Base-by-base conservation (phyloP, 2,329 filamentous ascomycete species). In the Aspergillus sp. region DNA sequence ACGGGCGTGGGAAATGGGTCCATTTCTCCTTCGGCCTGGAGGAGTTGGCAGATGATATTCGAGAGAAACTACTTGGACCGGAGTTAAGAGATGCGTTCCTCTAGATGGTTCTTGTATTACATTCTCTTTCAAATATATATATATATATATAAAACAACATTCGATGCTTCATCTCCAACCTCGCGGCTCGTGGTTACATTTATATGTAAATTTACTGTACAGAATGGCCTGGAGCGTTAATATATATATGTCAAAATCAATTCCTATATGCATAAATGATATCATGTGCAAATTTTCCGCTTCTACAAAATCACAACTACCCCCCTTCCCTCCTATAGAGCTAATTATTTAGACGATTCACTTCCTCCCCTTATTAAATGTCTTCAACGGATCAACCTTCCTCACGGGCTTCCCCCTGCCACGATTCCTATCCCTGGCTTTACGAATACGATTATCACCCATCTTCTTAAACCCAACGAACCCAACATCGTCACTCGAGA, bases 301-400 rank as follows among this genome's bases (percentile, higher is more conserved):
- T 33, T 47, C 35, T 39, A 43, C 17, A 40, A 52, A 52, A 15
- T 11, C 19, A n/a, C 15, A 17, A 31, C 27, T 31, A 4, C 27
- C 12, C 24, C n/a, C 14, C 17, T 5, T n/a, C 6, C 21, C 4
- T 40, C 27, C 11, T 4, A 41, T 17, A 40, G 35, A 21, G 15
- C 7, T 27, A 27, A 27, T 40, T 31, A 27, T 27, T 27, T 27
- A 33, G 27, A 57, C 3, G 2, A 37, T 17, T 65, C 66, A 73
- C 60, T 73, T 74, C 50, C 68, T 64, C 5, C 70, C 70, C 65
- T 82, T 84, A 73, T 91, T 96, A 74, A 97, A 95, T 8, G 89
- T 93, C 80, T 93, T 96, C 70, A 97, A 79, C 6, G 93, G 93
- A 79, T 98, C 91, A 52, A 84, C 79, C 75, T 88, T 93, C 68